Evolutionary conservation across 129 eudicot genomes (phyloP).

Genomic region (Flaveria linearis): DNA sequence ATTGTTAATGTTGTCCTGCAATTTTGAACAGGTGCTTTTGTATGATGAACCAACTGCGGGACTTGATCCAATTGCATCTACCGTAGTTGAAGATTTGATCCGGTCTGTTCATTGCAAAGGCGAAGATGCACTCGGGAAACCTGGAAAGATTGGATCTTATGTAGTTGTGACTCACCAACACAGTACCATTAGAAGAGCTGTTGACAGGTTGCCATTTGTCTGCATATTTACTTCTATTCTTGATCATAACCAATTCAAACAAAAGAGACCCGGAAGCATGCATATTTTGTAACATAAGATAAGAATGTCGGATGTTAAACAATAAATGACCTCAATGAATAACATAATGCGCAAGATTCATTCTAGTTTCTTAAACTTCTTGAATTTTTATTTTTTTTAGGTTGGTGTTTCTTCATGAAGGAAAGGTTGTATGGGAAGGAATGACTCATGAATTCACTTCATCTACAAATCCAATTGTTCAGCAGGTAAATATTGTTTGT

Average conservation of each 20-base stretch:
- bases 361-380: background rate
- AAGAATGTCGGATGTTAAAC: background rate
- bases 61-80: constrained; percentile 97
- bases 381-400: constrained; percentile 34
- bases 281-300: background rate
- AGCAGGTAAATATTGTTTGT: constrained; percentile 52
- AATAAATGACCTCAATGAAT: background rate
- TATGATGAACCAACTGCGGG: constrained; percentile 99
- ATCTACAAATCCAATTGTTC: constrained; percentile 84
- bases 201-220: constrained; percentile 65
- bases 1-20: constrained; percentile 1
- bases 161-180: constrained; percentile 97
- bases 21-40: constrained; percentile 68
- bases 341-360: background rate
- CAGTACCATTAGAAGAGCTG: constrained; percentile 93
- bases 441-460: constrained; percentile 88
- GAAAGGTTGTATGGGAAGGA: constrained; percentile 96
- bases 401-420: constrained; percentile 86
- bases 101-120: constrained; percentile 89
- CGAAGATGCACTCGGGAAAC: constrained; percentile 72
- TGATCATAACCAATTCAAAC: background rate
- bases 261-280: background rate
- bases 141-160: constrained; percentile 88
- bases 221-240: constrained; percentile 2
- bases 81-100: constrained; percentile 95